Evolutionary conservation across 352 stramenopile species (phyloP), one percentile per base, ranked within the genome.

Genomic region (Phytophthora meadii): DNA sequence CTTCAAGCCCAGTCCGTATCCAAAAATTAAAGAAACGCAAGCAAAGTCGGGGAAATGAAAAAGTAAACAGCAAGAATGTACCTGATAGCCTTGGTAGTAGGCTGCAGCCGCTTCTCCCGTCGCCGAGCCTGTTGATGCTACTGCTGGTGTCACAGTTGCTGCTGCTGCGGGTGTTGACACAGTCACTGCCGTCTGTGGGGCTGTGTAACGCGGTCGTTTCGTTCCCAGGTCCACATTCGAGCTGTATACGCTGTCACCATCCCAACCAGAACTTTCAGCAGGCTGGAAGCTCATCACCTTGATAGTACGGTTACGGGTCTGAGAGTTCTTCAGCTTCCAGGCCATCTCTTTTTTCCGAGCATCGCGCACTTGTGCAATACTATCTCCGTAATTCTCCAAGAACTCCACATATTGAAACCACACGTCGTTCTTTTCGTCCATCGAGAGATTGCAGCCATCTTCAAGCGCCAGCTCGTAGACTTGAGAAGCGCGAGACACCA

Each of bases 61-160:
- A 34, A 54, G 46, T 40, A 34, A 49, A 48, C 71, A 68, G 53
- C 56, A 71, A 58, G 51, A 46, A 68, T 49, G 75, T 93, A 93
- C 84, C 83, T 91, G 84, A 45, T 90, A 91, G 77, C 79, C 76
- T 76, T 91, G 82, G 65, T 90, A 90, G 68, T 92, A 93, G n/a
- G 76, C 49, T 51, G 74, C 76, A 56, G 72, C 58, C 36, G 75
- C 61, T 54, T 40, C 37, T 36, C 30, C 30, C 4, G 30, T 36
- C 8, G 9, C 30, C 30, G 4, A 36, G 14, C 30, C 30, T 19
- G 42, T 37, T n/a, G 63, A 48, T 12, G 69, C 42, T 19, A 67
- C 60, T 49, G 70, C 53, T 54, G 74, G 24, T 49, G 67, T 49
- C 32, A 68, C 52, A 36, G 65, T 53, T 36, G 69, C 39, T 14